Evolutionary conservation across 495 filamentous ascomycete genomes (phyloP).

Genomic region (Jackrogersella multiformis): DNA sequence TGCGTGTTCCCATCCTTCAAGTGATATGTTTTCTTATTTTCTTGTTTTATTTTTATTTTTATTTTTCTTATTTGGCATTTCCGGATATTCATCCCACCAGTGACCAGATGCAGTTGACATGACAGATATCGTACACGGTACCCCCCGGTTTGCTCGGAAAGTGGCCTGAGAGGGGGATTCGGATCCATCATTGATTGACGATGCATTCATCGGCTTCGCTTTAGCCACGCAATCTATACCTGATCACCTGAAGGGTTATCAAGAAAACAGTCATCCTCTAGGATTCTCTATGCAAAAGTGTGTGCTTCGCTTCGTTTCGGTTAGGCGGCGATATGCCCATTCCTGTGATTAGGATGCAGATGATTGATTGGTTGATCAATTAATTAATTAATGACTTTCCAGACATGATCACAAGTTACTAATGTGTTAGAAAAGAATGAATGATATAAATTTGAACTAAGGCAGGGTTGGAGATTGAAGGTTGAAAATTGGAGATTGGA

Average conservation of each 20-base stretch:
- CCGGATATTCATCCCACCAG: slow-evolving; percentile 7
- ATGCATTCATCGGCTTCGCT: slow-evolving; percentile 11
- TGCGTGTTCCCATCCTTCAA: slow-evolving; percentile 26
- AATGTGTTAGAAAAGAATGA: background rate
- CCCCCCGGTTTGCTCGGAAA: slow-evolving; percentile 8
- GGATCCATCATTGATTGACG: background rate
- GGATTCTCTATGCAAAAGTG: slow-evolving; percentile 1
- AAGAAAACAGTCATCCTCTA: slow-evolving; percentile 27
- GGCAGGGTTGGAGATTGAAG: background rate
- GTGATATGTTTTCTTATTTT: no score
- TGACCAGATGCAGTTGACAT: background rate
- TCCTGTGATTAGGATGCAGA: slow-evolving; percentile 29
- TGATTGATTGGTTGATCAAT: slow-evolving; percentile 1
- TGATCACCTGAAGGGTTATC: slow-evolving; percentile 15
- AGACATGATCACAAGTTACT: background rate
- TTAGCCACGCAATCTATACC: slow-evolving; percentile 21
- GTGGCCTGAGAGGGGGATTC: slow-evolving; percentile 18
- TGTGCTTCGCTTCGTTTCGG: background rate
- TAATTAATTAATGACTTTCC: no score
- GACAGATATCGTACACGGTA: slow-evolving; percentile 8
- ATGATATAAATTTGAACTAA: background rate
- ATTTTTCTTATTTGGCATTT: background rate
- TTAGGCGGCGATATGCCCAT: slow-evolving; percentile 12
- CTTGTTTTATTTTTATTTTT: no score
- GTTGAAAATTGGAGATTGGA: background rate